These are phyloP conservation scores for Hyaloperonospora brassicae DNA, from an alignment of 352 stramenopile species.

Conservation along the genomic window DNA sequence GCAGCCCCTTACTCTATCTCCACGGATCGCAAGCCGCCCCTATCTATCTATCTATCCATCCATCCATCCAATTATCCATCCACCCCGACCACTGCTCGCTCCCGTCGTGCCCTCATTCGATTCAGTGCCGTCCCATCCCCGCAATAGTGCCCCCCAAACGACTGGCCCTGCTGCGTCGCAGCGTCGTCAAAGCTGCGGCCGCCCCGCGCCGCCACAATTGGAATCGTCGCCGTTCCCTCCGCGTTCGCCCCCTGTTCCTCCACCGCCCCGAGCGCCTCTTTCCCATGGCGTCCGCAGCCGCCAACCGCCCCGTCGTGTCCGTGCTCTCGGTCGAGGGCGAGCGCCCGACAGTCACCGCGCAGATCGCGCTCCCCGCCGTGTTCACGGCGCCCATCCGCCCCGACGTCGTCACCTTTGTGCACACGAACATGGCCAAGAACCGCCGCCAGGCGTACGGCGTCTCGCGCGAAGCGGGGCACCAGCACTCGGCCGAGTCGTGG, in stretches of 20 bases:
- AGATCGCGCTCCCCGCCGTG: constrained; percentile 91
- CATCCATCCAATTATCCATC: no score
- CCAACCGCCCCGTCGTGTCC: constrained; percentile 91
- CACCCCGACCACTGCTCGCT: no score
- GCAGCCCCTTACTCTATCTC: no score
- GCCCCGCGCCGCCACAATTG: constrained; percentile 29
- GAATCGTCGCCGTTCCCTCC: constrained; percentile 43
- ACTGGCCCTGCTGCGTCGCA: constrained; percentile 2
- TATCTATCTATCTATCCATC: no score
- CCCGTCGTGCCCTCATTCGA: no score
- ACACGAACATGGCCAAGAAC: constrained; percentile 99
- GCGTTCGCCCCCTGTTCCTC: constrained; percentile 46
- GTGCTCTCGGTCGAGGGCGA: constrained; percentile 88
- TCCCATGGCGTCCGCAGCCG: constrained; percentile 79
- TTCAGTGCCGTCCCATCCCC: no score
- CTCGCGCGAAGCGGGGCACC: constrained; percentile 91
- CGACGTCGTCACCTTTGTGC: constrained; percentile 98
- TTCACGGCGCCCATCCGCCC: constrained; percentile 97
- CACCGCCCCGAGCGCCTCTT: constrained; percentile 19
- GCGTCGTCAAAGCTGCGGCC: not conserved
- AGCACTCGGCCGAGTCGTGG: constrained; percentile 97
- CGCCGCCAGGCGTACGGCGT: constrained; percentile 97
- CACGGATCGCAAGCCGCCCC: no score
- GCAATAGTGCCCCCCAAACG: not conserved
- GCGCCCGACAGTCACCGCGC: constrained; percentile 72